Percentiles rank a stretch among this genome's conserved stretches.
Evolutionary conservation across 352 stramenopile genomes (phyloP).

Genomic region (Chrysophaeum taylorii): DNA sequence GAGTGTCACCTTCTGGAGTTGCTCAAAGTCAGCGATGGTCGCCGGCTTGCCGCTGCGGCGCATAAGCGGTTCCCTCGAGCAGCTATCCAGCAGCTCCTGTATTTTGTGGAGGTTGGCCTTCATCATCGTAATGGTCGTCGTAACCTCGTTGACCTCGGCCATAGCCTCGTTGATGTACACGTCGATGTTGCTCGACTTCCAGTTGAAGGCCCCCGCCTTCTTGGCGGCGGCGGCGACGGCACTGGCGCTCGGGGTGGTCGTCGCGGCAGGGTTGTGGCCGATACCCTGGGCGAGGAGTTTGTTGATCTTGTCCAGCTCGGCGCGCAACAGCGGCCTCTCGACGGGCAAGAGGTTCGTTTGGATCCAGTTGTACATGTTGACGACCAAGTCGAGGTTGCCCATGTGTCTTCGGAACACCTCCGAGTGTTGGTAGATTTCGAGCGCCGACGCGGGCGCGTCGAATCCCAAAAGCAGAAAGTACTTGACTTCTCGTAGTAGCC

Average conservation of each 20-base stretch:
- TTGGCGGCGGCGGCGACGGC: not conserved
- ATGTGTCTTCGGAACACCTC: slow-evolving; percentile 77
- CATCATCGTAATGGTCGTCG: slow-evolving; percentile 58
- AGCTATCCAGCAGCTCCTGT: slow-evolving; percentile 58
- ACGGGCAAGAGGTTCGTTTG: slow-evolving; percentile 68
- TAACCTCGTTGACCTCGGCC: slow-evolving; percentile 71
- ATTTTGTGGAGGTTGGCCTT: slow-evolving; percentile 70
- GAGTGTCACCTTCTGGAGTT: slow-evolving; percentile 49
- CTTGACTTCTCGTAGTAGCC: slow-evolving; percentile 79
- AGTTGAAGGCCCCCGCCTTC: slow-evolving; percentile 55
- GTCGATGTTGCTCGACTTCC: slow-evolving; percentile 80
- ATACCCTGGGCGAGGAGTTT: slow-evolving; percentile 71
- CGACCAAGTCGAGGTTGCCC: slow-evolving; percentile 76
- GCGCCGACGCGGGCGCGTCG: slow-evolving; percentile 67
- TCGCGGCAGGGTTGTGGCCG: slow-evolving; percentile 3
- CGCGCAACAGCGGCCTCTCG: slow-evolving; percentile 69
- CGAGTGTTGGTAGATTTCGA: slow-evolving; percentile 76
- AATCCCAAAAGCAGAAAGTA: slow-evolving; percentile 78
- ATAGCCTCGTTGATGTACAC: slow-evolving; percentile 75
- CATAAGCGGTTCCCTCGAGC: slow-evolving; percentile 62
- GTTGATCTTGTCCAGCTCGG: slow-evolving; percentile 74
- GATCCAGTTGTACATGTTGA: slow-evolving; percentile 82
- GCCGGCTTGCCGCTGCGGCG: slow-evolving; percentile 66
- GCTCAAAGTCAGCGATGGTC: slow-evolving; percentile 64
- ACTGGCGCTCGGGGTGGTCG: too few species aligned